Conservation (phyloP, 495 filamentous ascomycete species). For the Neurospora sp. region DNA sequence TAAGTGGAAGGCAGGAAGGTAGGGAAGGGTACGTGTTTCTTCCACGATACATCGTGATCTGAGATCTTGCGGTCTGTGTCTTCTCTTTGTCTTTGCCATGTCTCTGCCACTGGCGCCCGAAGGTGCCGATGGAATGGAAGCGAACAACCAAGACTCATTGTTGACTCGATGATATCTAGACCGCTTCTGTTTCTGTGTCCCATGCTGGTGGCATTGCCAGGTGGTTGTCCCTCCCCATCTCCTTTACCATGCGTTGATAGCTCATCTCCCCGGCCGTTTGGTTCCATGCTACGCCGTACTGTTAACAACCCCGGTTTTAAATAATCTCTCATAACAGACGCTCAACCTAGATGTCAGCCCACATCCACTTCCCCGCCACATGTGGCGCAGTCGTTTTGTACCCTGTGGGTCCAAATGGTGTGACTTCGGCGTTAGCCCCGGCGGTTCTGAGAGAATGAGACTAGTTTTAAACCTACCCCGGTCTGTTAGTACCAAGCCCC, state of each 20-base stretch:
- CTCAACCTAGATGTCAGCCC: no score
- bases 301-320: neutral
- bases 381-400: no score
- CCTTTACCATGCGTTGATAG: neutral
- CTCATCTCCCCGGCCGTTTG: neutral
- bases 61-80: neutral
- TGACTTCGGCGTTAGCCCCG: no score
- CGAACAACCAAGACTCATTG: neutral
- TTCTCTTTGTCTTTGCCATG: neutral
- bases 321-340: no score
- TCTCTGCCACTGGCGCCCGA: neutral
- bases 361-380: no score
- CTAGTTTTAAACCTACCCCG: neutral
- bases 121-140: neutral
- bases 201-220: neutral
- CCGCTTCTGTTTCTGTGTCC: neutral
- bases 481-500: neutral
- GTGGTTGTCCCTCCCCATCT: neutral
- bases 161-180: neutral
- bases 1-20: neutral
- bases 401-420: no score
- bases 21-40: neutral
- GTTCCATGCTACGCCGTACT: neutral
- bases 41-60: neutral
- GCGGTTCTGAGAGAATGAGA: no score